A percentile compares a stretch with the other conserved stretches of the same genome.
Conservation (phyloP, 352 stramenopile genomes). For the Globisporangium alternatum region DNA sequence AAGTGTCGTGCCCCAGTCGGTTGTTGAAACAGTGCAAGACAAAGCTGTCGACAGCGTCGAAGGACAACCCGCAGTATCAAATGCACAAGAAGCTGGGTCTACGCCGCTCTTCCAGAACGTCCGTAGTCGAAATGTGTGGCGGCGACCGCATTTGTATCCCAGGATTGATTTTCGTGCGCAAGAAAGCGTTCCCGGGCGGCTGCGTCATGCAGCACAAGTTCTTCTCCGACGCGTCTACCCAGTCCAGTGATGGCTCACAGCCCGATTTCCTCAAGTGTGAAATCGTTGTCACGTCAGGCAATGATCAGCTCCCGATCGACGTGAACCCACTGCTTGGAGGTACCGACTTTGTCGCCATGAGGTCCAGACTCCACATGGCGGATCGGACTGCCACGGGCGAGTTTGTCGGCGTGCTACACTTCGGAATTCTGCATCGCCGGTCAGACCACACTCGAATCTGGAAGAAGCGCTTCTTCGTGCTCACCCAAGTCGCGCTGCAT, state of each 20-base stretch:
- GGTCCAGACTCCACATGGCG: conserved; percentile 16
- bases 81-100: conserved; percentile 19
- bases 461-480: conserved; percentile 45
- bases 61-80: conserved; percentile 1
- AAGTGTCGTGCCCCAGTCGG: not conserved
- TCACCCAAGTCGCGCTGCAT: conserved; percentile 41
- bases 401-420: conserved; percentile 35
- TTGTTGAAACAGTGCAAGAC: conserved; percentile 8
- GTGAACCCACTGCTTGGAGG: conserved; percentile 15
- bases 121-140: conserved; percentile 32
- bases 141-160: conserved; percentile 30
- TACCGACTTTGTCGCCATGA: conserved; percentile 11
- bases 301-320: conserved; percentile 14
- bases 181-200: conserved; percentile 26
- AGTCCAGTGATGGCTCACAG: not conserved
- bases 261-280: conserved; percentile 24
- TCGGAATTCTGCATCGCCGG: conserved; percentile 26
- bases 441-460: conserved; percentile 34
- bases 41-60: not conserved
- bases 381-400: conserved; percentile 40
- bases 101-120: conserved; percentile 8
- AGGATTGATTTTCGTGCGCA: conserved; percentile 22
- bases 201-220: conserved; percentile 33
- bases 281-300: conserved; percentile 25
- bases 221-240: conserved; percentile 13